Evolutionary conservation across 106 monocot genomes (phyloP).

Genomic region (Alisma plantagoaquatica): DNA sequence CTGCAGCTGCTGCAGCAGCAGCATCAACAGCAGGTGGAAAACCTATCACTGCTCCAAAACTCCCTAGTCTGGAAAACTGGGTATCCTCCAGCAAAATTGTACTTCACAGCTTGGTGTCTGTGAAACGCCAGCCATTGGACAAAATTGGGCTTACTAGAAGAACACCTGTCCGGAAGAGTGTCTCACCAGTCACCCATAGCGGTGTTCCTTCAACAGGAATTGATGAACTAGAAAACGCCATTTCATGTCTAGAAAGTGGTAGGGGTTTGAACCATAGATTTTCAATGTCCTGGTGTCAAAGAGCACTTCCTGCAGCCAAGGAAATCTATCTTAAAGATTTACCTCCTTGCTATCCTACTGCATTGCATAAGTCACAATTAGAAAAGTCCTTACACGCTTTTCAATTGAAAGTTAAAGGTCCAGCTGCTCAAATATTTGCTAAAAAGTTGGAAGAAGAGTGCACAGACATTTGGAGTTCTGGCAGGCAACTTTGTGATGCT

Average conservation of each 20-base stretch:
- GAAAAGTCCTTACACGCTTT: slow-evolving; percentile 72
- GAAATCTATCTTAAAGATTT: slow-evolving; percentile 79
- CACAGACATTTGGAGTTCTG: slow-evolving; percentile 66
- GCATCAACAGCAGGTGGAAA: slow-evolving; percentile 72
- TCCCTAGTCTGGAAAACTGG: slow-evolving; percentile 72
- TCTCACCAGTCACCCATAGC: too few species aligned
- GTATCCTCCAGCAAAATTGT: slow-evolving; percentile 35
- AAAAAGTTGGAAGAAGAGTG: slow-evolving; percentile 84
- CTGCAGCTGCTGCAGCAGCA: slow-evolving; percentile 81
- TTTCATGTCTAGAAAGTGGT: slow-evolving; percentile 54
- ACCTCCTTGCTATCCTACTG: slow-evolving; percentile 77
- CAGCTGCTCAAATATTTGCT: slow-evolving; percentile 43
- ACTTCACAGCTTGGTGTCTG: slow-evolving; percentile 38
- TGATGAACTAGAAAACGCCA: slow-evolving; percentile 25
- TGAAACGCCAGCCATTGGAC: slow-evolving; percentile 15
- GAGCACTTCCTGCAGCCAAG: slow-evolving; percentile 63
- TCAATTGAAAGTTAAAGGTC: slow-evolving; percentile 71
- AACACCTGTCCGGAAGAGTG: slow-evolving; percentile 3
- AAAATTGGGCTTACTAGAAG: slow-evolving; percentile 11
- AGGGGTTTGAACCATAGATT: slow-evolving; percentile 61
- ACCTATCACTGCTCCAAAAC: slow-evolving; percentile 38
- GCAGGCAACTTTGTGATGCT: slow-evolving; percentile 93
- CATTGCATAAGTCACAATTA: slow-evolving; percentile 51
- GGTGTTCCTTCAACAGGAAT: too few species aligned
- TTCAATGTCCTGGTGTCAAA: slow-evolving; percentile 84